These are phyloP conservation scores for Camellia sinensis DNA, from an alignment of 148 eudicot species.

Conservation along the genomic window DNA sequence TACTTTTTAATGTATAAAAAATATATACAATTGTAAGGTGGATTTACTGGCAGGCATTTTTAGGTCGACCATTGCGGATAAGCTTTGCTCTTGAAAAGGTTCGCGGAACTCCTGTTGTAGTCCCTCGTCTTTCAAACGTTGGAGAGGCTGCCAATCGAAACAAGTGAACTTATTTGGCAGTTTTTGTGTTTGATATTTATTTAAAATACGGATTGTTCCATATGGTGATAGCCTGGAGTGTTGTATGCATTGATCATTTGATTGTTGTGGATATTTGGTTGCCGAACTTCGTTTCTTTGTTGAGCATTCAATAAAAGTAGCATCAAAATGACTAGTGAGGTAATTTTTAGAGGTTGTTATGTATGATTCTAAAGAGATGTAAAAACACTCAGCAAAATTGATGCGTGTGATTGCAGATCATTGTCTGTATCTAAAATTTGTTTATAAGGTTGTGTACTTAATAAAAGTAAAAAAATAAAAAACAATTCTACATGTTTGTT, in stretches of 20 bases:
- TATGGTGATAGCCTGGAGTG: neutral
- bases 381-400: too few species aligned
- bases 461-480: too few species aligned
- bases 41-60: conserved; percentile 40
- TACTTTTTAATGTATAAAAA: neutral
- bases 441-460: too few species aligned
- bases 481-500: too few species aligned
- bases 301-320: neutral
- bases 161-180: conserved; percentile 6
- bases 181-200: too few species aligned
- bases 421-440: too few species aligned
- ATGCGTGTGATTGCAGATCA: too few species aligned
- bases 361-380: too few species aligned
- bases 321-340: neutral
- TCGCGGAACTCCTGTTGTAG: conserved; percentile 66
- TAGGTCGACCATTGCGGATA: conserved; percentile 80
- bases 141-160: conserved; percentile 20
- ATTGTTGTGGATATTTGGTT: neutral
- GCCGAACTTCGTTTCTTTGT: neutral
- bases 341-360: too few species aligned
- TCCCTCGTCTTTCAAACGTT: conserved; percentile 52
- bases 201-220: too few species aligned
- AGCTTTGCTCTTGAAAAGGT: conserved; percentile 69
- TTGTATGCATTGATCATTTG: neutral
- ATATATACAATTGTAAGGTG: neutral